phyloP scores from a whole-genome alignment of 2,329 filamentous ascomycete genomes.

The Tolypocladium tundrense region DNA sequence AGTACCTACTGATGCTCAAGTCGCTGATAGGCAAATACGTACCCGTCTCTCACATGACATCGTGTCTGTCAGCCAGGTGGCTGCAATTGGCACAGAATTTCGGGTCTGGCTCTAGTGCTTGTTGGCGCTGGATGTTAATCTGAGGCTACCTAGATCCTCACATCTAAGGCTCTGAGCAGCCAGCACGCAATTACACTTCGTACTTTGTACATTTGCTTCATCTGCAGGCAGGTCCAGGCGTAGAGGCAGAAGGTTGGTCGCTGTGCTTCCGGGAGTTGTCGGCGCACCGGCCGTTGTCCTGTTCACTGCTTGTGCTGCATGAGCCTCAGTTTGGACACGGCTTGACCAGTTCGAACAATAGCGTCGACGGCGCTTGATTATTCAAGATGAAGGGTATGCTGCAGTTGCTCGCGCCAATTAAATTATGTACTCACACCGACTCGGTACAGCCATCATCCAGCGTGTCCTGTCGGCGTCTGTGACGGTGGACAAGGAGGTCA shows the following conservation, averaged over 20 bases:
- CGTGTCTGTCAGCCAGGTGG: neutral
- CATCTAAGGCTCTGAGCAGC: neutral
- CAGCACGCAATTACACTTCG: neutral
- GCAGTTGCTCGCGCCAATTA: neutral
- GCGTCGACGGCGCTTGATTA: neutral
- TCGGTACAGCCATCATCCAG: slow-evolving; percentile 68
- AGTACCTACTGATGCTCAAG: neutral
- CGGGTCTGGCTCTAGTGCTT: neutral
- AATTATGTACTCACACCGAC: neutral
- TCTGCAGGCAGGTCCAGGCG: neutral
- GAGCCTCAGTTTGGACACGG: neutral
- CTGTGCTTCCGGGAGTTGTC: neutral
- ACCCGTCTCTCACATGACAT: slow-evolving; percentile 3
- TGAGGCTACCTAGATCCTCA: neutral
- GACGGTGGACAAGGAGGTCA: slow-evolving; percentile 79
- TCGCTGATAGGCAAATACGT: neutral
- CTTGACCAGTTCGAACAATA: neutral
- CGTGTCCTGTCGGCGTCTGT: slow-evolving; percentile 92
- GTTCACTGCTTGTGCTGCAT: neutral
- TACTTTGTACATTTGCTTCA: neutral
- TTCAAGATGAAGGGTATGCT: slow-evolving; percentile 6
- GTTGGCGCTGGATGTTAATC: neutral
- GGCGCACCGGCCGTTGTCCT: too few relatives aligned
- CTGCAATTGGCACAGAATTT: neutral
- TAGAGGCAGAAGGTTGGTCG: neutral